Conservation (phyloP, 257 asterid species). For the Fraxinus pennsylvanica region DNA sequence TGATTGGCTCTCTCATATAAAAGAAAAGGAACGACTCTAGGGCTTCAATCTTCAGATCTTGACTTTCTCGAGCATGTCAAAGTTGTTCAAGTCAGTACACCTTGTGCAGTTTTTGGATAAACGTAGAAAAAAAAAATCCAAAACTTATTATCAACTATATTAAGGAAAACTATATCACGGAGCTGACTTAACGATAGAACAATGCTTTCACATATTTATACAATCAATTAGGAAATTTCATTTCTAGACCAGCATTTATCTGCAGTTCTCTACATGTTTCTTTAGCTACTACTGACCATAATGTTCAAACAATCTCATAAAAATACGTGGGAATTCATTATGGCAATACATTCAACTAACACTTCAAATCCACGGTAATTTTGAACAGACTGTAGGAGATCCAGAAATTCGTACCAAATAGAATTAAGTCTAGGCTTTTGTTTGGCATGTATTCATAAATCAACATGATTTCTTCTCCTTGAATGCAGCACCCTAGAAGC, state of each 20-base stretch:
- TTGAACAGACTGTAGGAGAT: not conserved
- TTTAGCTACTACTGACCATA: not conserved
- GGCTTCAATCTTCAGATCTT: too few species aligned
- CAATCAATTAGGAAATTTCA: not conserved
- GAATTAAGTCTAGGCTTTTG: slow-evolving; percentile 40
- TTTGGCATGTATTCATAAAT: slow-evolving; percentile 44
- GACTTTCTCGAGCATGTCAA: too few species aligned
- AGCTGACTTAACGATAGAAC: not conserved
- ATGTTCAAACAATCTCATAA: not conserved
- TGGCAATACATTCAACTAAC: not conserved
- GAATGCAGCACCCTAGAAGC: slow-evolving; percentile 43
- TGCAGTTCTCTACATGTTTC: not conserved
- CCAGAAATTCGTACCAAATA: slow-evolving; percentile 25
- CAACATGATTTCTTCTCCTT: slow-evolving; percentile 34
- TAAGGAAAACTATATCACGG: not conserved
- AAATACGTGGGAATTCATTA: not conserved
- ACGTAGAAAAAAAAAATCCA: not conserved
- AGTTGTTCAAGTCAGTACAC: not conserved
- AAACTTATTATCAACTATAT: not conserved
- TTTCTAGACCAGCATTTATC: not conserved
- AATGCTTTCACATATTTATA: not conserved
- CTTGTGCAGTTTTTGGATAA: not conserved
- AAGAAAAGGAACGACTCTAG: too few species aligned
- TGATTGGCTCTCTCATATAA: too few species aligned
- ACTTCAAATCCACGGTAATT: not conserved